Evolutionary conservation across 805 yeast species (phyloP).

Genomic region (Candida dajiaensis): DNA sequence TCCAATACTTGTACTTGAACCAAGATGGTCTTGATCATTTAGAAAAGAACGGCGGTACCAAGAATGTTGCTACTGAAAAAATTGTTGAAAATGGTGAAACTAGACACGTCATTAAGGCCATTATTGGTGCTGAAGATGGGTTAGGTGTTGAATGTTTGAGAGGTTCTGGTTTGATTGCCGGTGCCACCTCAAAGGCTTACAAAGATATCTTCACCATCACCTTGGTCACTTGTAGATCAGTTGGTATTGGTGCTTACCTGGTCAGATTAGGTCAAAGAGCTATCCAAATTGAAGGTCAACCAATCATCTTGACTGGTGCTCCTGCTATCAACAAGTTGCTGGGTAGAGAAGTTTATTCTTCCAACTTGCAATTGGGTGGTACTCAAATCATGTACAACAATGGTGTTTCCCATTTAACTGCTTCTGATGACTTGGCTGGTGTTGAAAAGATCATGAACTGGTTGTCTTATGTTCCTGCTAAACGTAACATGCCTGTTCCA

Average conservation of each 20-base stretch:
- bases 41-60: constrained; percentile 52
- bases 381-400: constrained; percentile 97
- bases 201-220: constrained; percentile 96
- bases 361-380: constrained; percentile 97
- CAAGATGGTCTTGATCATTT: constrained; percentile 55
- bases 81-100: constrained; percentile 81
- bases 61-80: constrained; percentile 67
- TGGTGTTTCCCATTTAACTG: constrained; percentile 98
- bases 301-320: constrained; percentile 97
- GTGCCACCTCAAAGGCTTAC: constrained; percentile 97
- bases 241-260: constrained; percentile 98
- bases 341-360: constrained; percentile 95
- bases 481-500: constrained; percentile 87
- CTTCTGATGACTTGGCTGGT: constrained; percentile 95
- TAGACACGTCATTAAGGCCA: constrained; percentile 73
- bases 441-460: constrained; percentile 91
- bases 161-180: constrained; percentile 98
- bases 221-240: constrained; percentile 99
- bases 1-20: constrained; percentile 78
- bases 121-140: constrained; percentile 93
- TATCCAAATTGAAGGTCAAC: constrained; percentile 97
- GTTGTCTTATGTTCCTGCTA: constrained; percentile 92
- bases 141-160: constrained; percentile 97
- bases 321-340: constrained; percentile 95
- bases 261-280: constrained; percentile 99